These are phyloP conservation scores for Plasmodium relictum DNA, from an alignment of 169 alveolate genomes.

Conservation along the genomic window DNA sequence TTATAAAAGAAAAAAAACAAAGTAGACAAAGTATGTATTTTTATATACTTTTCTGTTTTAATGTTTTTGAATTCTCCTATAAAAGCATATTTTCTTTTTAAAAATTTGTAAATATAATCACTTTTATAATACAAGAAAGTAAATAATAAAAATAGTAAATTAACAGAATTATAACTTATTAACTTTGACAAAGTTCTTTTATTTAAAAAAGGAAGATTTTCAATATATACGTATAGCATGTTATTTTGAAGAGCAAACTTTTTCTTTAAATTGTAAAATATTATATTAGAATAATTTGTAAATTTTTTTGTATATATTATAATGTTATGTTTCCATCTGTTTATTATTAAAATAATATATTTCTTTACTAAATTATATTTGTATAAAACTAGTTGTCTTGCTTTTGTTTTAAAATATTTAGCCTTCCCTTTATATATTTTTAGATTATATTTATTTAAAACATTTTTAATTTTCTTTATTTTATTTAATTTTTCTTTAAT, in stretches of 20 bases:
- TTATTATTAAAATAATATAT: slow-evolving; percentile 14
- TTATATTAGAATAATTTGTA: slow-evolving; percentile 13
- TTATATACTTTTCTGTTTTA: slow-evolving; percentile 61
- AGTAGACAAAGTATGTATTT: slow-evolving; percentile 66
- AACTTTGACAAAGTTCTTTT: slow-evolving; percentile 30
- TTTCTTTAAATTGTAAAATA: slow-evolving; percentile 5
- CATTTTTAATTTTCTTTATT: slow-evolving; percentile 26
- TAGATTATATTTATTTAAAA: slow-evolving; percentile 20
- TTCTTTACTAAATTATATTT: slow-evolving; percentile 36
- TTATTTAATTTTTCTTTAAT: slow-evolving; percentile 21
- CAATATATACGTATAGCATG: not conserved
- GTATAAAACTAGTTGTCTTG: slow-evolving; percentile 15
- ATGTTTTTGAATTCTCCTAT: slow-evolving; percentile 74
- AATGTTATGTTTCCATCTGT: slow-evolving; percentile 25
- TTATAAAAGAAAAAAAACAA: slow-evolving; percentile 71
- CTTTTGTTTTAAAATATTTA: not conserved
- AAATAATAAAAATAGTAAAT: slow-evolving; percentile 59
- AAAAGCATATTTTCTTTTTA: slow-evolving; percentile 73
- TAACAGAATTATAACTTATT: slow-evolving; percentile 64
- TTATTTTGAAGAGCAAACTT: not conserved
- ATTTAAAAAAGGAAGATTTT: slow-evolving; percentile 22
- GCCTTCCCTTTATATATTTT: slow-evolving; percentile 18
- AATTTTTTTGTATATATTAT: not conserved
- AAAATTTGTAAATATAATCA: slow-evolving; percentile 53
- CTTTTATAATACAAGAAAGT: slow-evolving; percentile 53